phyloP scores from a whole-genome alignment of 1,284 basidiomycete genomes.

The Moniliella sp. region DNA sequence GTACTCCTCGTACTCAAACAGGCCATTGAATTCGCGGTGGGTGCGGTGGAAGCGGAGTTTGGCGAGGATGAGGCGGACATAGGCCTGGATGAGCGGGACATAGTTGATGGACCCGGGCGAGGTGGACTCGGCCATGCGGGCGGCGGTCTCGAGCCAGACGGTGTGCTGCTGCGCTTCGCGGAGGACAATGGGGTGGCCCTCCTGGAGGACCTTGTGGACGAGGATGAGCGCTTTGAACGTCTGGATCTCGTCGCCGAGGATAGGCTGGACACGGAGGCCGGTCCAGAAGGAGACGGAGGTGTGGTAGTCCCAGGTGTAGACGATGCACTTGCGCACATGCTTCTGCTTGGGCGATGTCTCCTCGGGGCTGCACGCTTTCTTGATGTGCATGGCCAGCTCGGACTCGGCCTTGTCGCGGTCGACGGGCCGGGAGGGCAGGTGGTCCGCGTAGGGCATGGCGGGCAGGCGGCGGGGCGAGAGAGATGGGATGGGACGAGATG shows the following conservation, averaged over 20 bases:
- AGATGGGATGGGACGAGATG: too few relatives aligned
- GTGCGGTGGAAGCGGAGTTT: slow-evolving; percentile 32
- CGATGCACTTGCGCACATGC: slow-evolving; percentile 33
- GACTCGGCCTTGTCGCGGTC: slow-evolving; percentile 30
- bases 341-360: slow-evolving; percentile 33
- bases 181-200: slow-evolving; percentile 25
- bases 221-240: slow-evolving; percentile 34
- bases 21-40: slow-evolving; percentile 33
- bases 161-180: slow-evolving; percentile 29
- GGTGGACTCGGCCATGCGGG: slow-evolving; percentile 19
- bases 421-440: slow-evolving; percentile 21
- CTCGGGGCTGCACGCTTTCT: slow-evolving; percentile 28
- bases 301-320: slow-evolving; percentile 34
- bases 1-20: slow-evolving; percentile 34
- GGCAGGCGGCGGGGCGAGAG: too few relatives aligned
- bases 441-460: slow-evolving; percentile 4
- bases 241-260: slow-evolving; percentile 31
- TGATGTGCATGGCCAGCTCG: slow-evolving; percentile 28
- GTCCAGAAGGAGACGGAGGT: slow-evolving; percentile 30
- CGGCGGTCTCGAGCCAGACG: slow-evolving; percentile 32
- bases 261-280: slow-evolving; percentile 28
- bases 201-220: slow-evolving; percentile 32
- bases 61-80: slow-evolving; percentile 27
- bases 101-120: slow-evolving; percentile 20
- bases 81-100: slow-evolving; percentile 25